Evolutionary conservation across 2,329 filamentous ascomycete genomes (phyloP).

Genomic region (Cercospora zeae-maydis): DNA sequence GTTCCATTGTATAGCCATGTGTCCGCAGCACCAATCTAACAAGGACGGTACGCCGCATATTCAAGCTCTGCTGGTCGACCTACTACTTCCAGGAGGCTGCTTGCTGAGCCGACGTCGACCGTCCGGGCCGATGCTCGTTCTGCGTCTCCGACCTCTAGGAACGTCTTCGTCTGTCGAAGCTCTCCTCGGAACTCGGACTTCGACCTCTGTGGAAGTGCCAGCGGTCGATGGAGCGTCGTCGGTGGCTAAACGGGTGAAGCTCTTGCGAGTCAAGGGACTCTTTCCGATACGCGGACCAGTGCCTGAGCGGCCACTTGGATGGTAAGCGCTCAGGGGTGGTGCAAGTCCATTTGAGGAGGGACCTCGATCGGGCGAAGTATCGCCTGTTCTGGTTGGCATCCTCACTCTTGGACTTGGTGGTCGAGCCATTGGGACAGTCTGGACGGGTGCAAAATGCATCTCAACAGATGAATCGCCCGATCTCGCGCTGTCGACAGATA

Average conservation of each 20-base stretch:
- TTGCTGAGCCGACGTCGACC: slow-evolving; percentile 29
- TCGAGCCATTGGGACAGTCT: not conserved
- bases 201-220: slow-evolving; percentile 19
- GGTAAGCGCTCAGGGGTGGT: slow-evolving; percentile 11
- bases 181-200: slow-evolving; percentile 22
- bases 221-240: slow-evolving; percentile 22
- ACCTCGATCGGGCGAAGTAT: slow-evolving; percentile 2
- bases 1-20: not conserved
- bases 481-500: slow-evolving; percentile 16
- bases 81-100: slow-evolving; percentile 20
- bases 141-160: slow-evolving; percentile 17
- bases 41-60: not conserved
- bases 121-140: slow-evolving; percentile 24
- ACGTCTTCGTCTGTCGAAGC: slow-evolving; percentile 14
- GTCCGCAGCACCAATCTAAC: not conserved
- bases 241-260: slow-evolving; percentile 35
- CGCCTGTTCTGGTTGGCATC: slow-evolving; percentile 9
- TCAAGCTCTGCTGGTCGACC: slow-evolving; percentile 20
- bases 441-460: slow-evolving; percentile 20
- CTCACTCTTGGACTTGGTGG: slow-evolving; percentile 3
- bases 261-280: slow-evolving; percentile 46
- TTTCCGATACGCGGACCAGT: slow-evolving; percentile 36
- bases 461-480: slow-evolving; percentile 18
- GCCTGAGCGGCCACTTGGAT: slow-evolving; percentile 11
- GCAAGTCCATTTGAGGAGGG: not conserved